phyloP scores from a whole-genome alignment of 257 asterid genomes.

The Solanum phureja region DNA sequence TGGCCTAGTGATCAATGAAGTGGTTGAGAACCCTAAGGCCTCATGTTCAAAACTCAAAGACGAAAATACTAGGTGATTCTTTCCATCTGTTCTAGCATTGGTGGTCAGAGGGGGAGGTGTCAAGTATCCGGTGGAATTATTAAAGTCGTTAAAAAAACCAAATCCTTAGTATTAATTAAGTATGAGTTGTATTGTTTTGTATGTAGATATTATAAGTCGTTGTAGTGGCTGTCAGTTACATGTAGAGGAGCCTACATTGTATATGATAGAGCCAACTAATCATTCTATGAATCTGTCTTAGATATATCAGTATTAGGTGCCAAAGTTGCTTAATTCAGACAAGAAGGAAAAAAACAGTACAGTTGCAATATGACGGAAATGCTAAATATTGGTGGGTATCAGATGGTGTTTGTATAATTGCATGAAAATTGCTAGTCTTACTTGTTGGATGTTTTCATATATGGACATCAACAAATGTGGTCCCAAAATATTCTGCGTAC shows the following conservation, averaged over 20 bases:
- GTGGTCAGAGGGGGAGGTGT: too few species aligned
- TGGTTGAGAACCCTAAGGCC: too few species aligned
- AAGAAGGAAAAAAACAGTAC: not conserved
- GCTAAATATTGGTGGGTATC: not conserved
- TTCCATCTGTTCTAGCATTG: too few species aligned
- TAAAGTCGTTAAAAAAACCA: too few species aligned
- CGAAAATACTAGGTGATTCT: too few species aligned
- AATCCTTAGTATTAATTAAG: too few species aligned
- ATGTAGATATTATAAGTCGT: not conserved
- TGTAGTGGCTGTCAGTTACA: not conserved
- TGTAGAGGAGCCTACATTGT: not conserved
- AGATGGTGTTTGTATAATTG: not conserved
- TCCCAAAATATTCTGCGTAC: not conserved
- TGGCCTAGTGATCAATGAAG: not conserved
- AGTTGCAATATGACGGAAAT: not conserved
- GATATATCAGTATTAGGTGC: not conserved
- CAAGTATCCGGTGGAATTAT: not conserved
- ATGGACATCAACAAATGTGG: not conserved
- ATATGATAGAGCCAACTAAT: not conserved
- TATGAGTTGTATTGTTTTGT: not conserved
- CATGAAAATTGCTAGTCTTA: not conserved
- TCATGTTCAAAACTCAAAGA: too few species aligned
- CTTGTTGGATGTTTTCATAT: not conserved
- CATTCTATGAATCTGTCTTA: not conserved
- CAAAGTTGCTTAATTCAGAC: not conserved